Conservation (phyloP, 352 stramenopile species). For the Thalassiosira mediterranea region DNA sequence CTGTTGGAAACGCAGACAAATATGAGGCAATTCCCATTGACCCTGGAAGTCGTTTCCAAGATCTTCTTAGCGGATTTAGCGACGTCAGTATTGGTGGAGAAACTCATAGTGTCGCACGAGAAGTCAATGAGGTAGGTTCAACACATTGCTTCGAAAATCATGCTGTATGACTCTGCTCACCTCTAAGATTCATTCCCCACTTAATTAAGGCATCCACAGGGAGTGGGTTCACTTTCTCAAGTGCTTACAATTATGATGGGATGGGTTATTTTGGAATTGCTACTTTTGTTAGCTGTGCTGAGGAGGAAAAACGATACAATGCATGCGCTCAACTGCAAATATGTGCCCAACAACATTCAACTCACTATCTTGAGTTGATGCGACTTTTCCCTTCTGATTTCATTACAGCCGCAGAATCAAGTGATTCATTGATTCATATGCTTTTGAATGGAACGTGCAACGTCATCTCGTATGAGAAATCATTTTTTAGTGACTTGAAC, state of each 20-base stretch:
- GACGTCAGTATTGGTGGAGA: constrained; percentile 8
- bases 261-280: constrained; percentile 4
- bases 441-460: constrained; percentile 15
- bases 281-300: constrained; percentile 14
- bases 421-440: background rate
- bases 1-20: constrained; percentile 10
- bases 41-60: background rate
- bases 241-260: constrained; percentile 14
- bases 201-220: constrained; percentile 12
- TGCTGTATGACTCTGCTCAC: too few relatives aligned
- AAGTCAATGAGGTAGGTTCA: constrained; percentile 12
- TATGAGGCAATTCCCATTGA: constrained; percentile 1
- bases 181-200: too few relatives aligned
- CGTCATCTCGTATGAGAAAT: constrained; percentile 7
- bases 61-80: background rate
- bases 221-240: constrained; percentile 19
- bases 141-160: too few relatives aligned
- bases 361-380: background rate
- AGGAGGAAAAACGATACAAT: constrained; percentile 12
- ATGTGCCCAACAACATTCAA: background rate
- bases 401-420: background rate
- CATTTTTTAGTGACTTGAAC: background rate
- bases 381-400: constrained; percentile 10
- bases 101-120: constrained; percentile 24
- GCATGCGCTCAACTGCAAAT: constrained; percentile 10